Base-by-base conservation (phyloP, 169 alveolate species). In the Besnoitia besnoiti region DNA sequence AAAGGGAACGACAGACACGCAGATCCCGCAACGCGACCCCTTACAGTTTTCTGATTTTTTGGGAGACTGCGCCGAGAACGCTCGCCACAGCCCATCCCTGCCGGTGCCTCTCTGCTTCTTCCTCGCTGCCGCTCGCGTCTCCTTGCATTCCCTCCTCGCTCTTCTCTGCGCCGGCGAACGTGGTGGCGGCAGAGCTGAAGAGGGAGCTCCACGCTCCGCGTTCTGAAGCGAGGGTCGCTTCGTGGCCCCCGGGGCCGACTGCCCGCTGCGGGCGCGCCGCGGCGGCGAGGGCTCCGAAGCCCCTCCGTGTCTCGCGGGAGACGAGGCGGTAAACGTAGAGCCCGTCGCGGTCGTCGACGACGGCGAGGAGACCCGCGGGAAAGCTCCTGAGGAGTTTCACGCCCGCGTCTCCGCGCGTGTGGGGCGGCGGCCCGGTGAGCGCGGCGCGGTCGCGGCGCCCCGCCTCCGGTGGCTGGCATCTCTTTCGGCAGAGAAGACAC, bases 301-400 rank as follows among this genome's bases (percentile, higher is more conserved):
- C 67, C 30, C 27, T n/a, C n/a, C n/a, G n/a, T n/a, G n/a, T n/a
- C n/a, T n/a, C 5, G 55, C 24, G 33, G 67, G 67, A 3, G 67
- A 55, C 67, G 30, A 73, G 82, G 21, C 40, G 49, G 59, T 27
- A 77, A 55, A 77, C 37, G 59, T 77, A 77, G 50, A 77, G 59
- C n/a, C 61, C 87, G 59, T 77, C 87, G 8, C 27, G 44, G 8
- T 4, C 30, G 59, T 77, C 87, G 49, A 77, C 87, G 33, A 35
- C 87, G 33, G 55, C 59, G 40, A 44, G 40, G 49, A 40, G 35
- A 4, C 55, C 30, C 61, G 87, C 59, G n/a, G 59, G 55, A 37
- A 37, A 77, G 87, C 87, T 39, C 39, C 87, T 2, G 39, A 77
- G 49, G 35, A 77, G 87, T 39, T 77, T 77, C 40, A 77, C 55